Percentiles rank a stretch among this genome's conserved stretches.
Evolutionary conservation across 352 stramenopile species (phyloP).

Genomic region (Globisporangium lucens): DNA sequence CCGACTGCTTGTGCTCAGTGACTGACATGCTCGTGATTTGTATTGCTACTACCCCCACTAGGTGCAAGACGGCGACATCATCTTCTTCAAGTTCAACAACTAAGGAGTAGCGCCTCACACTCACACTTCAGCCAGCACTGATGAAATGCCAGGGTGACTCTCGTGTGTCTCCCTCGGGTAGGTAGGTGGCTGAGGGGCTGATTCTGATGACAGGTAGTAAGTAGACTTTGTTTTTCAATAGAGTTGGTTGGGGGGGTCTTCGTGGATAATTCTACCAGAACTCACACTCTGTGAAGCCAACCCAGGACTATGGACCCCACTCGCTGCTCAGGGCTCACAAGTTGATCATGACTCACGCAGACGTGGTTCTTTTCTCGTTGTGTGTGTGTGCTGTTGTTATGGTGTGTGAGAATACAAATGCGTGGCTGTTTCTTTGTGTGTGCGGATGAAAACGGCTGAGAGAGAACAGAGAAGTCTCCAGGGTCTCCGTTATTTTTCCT

Average conservation of each 20-base stretch:
- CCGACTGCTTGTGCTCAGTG: background rate
- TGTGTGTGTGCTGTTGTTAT: background rate
- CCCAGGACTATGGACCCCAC: background rate
- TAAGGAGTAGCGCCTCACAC: constrained; percentile 31
- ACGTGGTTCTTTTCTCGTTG: background rate
- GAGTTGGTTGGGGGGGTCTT: background rate
- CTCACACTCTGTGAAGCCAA: background rate
- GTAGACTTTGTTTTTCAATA: background rate
- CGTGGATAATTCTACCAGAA: background rate
- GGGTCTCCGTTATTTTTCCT: background rate
- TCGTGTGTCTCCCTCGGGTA: background rate
- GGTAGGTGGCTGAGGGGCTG: background rate
- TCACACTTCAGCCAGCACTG: background rate
- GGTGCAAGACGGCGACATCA: constrained; percentile 86
- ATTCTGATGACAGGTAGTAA: background rate
- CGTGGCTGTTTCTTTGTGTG: background rate
- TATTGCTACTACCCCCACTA: constrained; percentile 9
- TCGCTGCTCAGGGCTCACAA: background rate
- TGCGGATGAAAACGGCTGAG: background rate
- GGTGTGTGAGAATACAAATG: background rate
- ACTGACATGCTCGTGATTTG: background rate
- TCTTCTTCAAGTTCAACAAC: constrained; percentile 94
- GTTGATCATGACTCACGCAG: background rate
- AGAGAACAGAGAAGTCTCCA: background rate
- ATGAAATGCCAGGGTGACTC: background rate